Evolutionary conservation across 805 yeast genomes (phyloP), one percentile per base, ranked within the genome.

Genomic region (Cyberlindnera mississippiensis): DNA sequence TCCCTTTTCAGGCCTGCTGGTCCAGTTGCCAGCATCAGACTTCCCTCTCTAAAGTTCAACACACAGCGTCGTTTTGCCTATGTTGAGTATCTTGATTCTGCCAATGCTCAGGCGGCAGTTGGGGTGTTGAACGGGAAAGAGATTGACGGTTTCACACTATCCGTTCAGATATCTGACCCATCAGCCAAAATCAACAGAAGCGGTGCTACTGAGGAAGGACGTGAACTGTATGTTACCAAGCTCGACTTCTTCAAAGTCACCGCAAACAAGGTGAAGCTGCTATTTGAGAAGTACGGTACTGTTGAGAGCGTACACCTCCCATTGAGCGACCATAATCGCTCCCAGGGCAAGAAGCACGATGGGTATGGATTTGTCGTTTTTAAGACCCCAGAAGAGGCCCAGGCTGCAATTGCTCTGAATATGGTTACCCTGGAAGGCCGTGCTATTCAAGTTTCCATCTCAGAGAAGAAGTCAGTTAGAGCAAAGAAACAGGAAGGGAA

Each of bases 51-150:
- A 44, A 69, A 68, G 34, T 69, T 63, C 35, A 75, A 76, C 50
- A 57, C 75, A 4, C 71, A 72, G 24, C 68, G 93, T 42, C 59
- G 95, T 24, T 87, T 87, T 55, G 85, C 91, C 48, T 87, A 86
- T 54, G 68, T 84, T 13, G 93, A 85, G 51, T 80, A 63, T 49
- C 41, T 60, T 0, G 55, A 65, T 5, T 41, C 72, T 0, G 64
- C 66, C n/a, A 63, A 61, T 14, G 83, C 85, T 0, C 35, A 55
- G 0, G 38, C 49, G 0, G 82, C 85, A 0, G 63, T 74, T 1
- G 45, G 45, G 0, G 42, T 46, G 1, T 59, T 78, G 10, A 56
- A 82, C 53, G 76, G 70, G 0, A 60, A 51, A 30, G 53, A 48
- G 0, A 28, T 72, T 1, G 59, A 59, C 1, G 73, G 67, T 5